These are phyloP conservation scores for Tuber brumale DNA, from an alignment of 495 filamentous ascomycete genomes.

Conservation along the genomic window DNA sequence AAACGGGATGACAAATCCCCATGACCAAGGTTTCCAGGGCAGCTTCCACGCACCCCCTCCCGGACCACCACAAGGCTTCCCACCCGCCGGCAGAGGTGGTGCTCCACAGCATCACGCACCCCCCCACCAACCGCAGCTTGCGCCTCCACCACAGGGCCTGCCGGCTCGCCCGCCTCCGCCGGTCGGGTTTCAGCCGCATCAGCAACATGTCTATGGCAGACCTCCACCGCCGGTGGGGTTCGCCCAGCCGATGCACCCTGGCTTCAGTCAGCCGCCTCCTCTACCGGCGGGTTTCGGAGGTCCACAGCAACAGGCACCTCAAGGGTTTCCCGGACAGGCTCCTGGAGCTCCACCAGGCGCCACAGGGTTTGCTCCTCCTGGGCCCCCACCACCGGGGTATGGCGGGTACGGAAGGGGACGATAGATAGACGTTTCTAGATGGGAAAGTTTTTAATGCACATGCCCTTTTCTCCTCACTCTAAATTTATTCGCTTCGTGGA, in stretches of 20 bases:
- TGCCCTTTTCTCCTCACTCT: constrained; percentile 5
- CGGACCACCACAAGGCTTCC: constrained; percentile 22
- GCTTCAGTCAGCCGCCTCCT: constrained; percentile 33
- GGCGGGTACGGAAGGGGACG: constrained; percentile 32
- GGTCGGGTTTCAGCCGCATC: constrained; percentile 34
- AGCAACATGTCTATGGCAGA: constrained; percentile 32
- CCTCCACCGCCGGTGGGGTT: constrained; percentile 37
- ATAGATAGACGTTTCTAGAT: constrained; percentile 11
- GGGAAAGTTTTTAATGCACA: constrained; percentile 5
- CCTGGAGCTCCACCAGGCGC: constrained; percentile 35
- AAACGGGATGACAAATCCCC: constrained; percentile 16
- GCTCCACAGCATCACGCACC: constrained; percentile 31
- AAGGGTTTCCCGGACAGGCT: constrained; percentile 36
- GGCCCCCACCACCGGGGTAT: constrained; percentile 35
- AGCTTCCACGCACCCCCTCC: constrained; percentile 27
- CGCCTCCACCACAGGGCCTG: constrained; percentile 38
- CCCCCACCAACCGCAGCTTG: constrained; percentile 37
- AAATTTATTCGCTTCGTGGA: neutral
- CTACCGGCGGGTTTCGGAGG: constrained; percentile 38
- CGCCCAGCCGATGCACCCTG: constrained; percentile 32
- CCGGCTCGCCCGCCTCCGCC: constrained; percentile 38
- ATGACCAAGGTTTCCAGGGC: constrained; percentile 29
- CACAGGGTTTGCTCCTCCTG: constrained; percentile 32
- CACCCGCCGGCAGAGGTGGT: constrained; percentile 19
- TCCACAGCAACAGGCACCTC: constrained; percentile 21